Conservation (phyloP, 2,329 filamentous ascomycete genomes). For the Akanthomyces dipterigenus region DNA sequence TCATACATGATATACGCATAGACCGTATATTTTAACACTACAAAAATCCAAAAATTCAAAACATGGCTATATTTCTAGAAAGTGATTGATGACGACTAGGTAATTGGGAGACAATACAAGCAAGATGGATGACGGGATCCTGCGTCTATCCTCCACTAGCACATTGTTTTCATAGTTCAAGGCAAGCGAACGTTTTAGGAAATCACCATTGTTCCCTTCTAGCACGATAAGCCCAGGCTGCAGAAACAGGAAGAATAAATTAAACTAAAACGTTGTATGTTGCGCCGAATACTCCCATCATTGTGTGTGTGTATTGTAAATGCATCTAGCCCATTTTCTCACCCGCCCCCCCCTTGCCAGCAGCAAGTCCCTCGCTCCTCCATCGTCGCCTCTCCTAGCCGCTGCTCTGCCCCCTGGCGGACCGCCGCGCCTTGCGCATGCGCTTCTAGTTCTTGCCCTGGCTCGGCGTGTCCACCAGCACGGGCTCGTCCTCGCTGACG, state of each 20-base stretch:
- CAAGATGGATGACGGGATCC: too few relatives aligned
- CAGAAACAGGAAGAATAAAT: neutral
- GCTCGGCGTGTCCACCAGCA: constrained; percentile 62
- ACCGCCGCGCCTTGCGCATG: constrained; percentile 20
- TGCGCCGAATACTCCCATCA: constrained; percentile 6
- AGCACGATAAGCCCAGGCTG: neutral
- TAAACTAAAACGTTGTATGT: neutral
- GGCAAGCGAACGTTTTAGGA: too few relatives aligned
- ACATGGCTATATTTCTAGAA: too few relatives aligned
- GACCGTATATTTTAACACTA: constrained; percentile 8
- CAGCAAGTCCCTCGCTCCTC: neutral
- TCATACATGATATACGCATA: constrained; percentile 4
- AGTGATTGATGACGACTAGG: too few relatives aligned
- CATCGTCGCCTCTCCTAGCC: neutral
- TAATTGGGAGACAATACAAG: too few relatives aligned
- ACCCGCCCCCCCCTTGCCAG: too few relatives aligned
- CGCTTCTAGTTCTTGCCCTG: constrained; percentile 46
- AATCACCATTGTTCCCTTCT: neutral
- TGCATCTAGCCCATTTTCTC: neutral
- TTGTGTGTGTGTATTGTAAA: constrained; percentile 1
- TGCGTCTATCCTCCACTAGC: too few relatives aligned
- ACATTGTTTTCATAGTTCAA: too few relatives aligned
- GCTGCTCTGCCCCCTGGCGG: neutral
- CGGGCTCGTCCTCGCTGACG: constrained; percentile 41
- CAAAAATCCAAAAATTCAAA: neutral